These are phyloP conservation scores for Penicillium expansum DNA, from an alignment of 2,329 filamentous ascomycete species.

Conservation along the genomic window DNA sequence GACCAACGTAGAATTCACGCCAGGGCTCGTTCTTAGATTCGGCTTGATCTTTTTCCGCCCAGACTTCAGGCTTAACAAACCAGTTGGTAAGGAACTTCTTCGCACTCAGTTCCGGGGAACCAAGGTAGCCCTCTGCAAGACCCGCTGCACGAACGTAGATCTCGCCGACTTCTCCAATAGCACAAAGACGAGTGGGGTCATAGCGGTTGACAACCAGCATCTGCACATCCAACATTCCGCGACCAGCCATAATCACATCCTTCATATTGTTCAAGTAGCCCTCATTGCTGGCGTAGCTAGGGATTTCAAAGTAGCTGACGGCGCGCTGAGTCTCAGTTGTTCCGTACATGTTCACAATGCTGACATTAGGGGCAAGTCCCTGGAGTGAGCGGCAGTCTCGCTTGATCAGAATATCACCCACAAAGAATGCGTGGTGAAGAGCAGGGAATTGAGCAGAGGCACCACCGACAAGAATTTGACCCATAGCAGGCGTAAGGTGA, in stretches of 20 bases:
- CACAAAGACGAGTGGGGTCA: conserved; percentile 67
- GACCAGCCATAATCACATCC: conserved; percentile 78
- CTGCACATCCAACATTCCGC: conserved; percentile 86
- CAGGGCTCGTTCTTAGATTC: conserved; percentile 64
- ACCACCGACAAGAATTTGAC: conserved; percentile 86
- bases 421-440: conserved; percentile 80
- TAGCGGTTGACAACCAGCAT: conserved; percentile 75
- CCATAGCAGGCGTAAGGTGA: conserved; percentile 94
- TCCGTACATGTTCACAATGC: conserved; percentile 83
- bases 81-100: conserved; percentile 81
- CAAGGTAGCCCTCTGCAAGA: conserved; percentile 76
- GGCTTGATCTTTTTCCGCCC: conserved; percentile 63
- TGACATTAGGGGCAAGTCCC: conserved; percentile 68
- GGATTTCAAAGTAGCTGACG: conserved; percentile 80
- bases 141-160: conserved; percentile 79
- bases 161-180: conserved; percentile 78
- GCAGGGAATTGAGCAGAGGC: conserved; percentile 72
- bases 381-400: conserved; percentile 77
- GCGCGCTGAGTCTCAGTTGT: conserved; percentile 80
- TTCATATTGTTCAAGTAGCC: conserved; percentile 62
- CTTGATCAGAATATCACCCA: conserved; percentile 85
- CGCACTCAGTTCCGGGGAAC: conserved; percentile 59
- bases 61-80: conserved; percentile 74
- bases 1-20: conserved; percentile 74
- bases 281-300: conserved; percentile 62